phyloP scores from a whole-genome alignment of 2,329 filamentous ascomycete genomes.

The Monilinia polystroma region DNA sequence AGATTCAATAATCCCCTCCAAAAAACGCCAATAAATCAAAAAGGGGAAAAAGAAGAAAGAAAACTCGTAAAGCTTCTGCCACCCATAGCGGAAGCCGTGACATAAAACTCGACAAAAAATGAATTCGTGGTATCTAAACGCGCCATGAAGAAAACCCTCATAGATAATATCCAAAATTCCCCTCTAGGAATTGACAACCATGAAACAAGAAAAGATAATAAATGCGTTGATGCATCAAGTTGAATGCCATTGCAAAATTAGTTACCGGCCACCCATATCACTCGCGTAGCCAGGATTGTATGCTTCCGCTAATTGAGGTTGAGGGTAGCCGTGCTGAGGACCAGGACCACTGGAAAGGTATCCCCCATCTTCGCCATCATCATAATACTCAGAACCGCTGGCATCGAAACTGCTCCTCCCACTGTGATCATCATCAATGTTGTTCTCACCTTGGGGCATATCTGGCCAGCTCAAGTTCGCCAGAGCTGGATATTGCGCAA shows the following conservation, averaged over 20 bases:
- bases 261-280: slow-evolving; percentile 37
- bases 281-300: slow-evolving; percentile 39
- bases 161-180: slow-evolving; percentile 18
- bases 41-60: no score
- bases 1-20: neutral
- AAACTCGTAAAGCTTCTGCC: neutral
- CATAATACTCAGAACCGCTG: slow-evolving; percentile 66
- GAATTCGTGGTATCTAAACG: slow-evolving; percentile 39
- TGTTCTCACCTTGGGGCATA: slow-evolving; percentile 60
- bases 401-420: slow-evolving; percentile 80
- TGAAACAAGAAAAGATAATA: slow-evolving; percentile 22
- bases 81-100: slow-evolving; percentile 15
- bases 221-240: neutral
- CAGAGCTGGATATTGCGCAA: slow-evolving; percentile 92
- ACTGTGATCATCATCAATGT: slow-evolving; percentile 72
- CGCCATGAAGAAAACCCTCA: slow-evolving; percentile 28
- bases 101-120: slow-evolving; percentile 23
- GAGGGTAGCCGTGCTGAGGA: slow-evolving; percentile 37
- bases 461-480: slow-evolving; percentile 84
- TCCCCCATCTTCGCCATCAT: slow-evolving; percentile 69
- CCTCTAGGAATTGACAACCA: slow-evolving; percentile 16
- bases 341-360: slow-evolving; percentile 53
- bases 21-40: neutral
- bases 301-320: slow-evolving; percentile 36
- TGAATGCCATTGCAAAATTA: slow-evolving; percentile 12